Base-by-base conservation (phyloP, 257 asterid genomes). In the Ophiorrhiza pumila region DNA sequence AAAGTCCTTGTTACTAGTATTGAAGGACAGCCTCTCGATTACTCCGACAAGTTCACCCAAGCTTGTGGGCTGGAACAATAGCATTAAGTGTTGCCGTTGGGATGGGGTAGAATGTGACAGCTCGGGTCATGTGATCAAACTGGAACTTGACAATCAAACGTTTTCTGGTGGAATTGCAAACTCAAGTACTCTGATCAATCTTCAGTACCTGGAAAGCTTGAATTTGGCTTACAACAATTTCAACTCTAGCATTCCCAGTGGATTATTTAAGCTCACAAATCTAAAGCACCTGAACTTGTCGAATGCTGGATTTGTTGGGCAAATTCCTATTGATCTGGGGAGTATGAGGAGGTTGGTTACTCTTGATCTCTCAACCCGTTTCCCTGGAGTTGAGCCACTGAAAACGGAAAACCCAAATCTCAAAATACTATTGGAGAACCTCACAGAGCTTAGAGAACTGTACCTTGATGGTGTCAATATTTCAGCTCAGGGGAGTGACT, bases 71-170 rank as follows among this genome's bases (percentile, higher is more conserved):
- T 86, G 91, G 95, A 77, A 84, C 15, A 72, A 61, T 68, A 71
- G 73, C 58, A 23, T 1, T 8, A 86, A 87, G 14, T 91, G 91
- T 74, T 89, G 97, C 84, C 22, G 17, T 0, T 89, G 96, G 96
- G 27, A 25, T 14, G 88, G 96, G 65, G 76, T 89, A 29, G 81
- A 9, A 25, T 91, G 93, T 68, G 87, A 89, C 73, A 15, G n/a
- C 13, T 53, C 78, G 0, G 96, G 93, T 10, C 86, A 56, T 29
- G 89, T 87, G 57, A 78, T 71, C 42, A 20, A 73, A 6, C 79
- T 91, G 42, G 78, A 86, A 68, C 84, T 89, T 31, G 83, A 77
- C 37, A 41, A 65, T 9, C 85, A 80, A 74, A 20, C 73, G 0
- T 83, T 91, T 32, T 15, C 66, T 0, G 74, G 81, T 7, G 87